Evolutionary conservation across 2,329 filamentous ascomycete species (phyloP).

Genomic region (Phoma sp.): DNA sequence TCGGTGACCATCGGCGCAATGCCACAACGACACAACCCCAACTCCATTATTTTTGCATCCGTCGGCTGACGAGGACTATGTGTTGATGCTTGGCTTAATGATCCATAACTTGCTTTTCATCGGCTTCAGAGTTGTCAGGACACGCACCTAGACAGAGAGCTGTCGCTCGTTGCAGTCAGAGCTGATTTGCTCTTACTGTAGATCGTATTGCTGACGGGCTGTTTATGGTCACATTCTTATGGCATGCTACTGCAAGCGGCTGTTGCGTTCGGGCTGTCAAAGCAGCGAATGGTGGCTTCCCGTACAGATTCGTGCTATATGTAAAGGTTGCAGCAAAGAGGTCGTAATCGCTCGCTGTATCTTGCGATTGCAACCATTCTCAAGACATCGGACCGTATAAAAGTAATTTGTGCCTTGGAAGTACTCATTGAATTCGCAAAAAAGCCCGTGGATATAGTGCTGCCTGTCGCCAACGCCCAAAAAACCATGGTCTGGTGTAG

Average conservation of each 20-base stretch:
- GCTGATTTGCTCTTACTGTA: background rate
- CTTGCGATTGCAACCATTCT: conserved; percentile 1
- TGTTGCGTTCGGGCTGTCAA: conserved; percentile 8
- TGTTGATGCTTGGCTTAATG: background rate
- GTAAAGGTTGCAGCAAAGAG: conserved; percentile 10
- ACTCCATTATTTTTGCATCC: conserved; percentile 4
- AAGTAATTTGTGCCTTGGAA: background rate
- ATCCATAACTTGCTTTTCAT: conserved; percentile 1
- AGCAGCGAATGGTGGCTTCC: conserved; percentile 2
- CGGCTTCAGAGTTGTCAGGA: background rate
- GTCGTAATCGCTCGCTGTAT: background rate
- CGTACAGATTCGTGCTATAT: conserved; percentile 1
- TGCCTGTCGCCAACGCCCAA: conserved; percentile 24
- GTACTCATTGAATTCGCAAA: conserved; percentile 7
- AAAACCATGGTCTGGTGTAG: conserved; percentile 20
- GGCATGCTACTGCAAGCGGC: conserved; percentile 9
- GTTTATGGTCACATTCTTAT: conserved; percentile 12
- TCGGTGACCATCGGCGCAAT: conserved; percentile 31
- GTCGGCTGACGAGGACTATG: background rate
- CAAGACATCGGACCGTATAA: background rate
- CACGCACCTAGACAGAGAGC: background rate
- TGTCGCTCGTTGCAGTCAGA: background rate
- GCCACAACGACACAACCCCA: conserved; percentile 15
- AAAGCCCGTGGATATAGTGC: conserved; percentile 28
- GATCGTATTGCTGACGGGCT: conserved; percentile 10